A percentile compares a stretch with the other conserved stretches of the same genome.
phyloP scores from a whole-genome alignment of 768 basidiomycete genomes.

The Nidula microcarpa region DNA sequence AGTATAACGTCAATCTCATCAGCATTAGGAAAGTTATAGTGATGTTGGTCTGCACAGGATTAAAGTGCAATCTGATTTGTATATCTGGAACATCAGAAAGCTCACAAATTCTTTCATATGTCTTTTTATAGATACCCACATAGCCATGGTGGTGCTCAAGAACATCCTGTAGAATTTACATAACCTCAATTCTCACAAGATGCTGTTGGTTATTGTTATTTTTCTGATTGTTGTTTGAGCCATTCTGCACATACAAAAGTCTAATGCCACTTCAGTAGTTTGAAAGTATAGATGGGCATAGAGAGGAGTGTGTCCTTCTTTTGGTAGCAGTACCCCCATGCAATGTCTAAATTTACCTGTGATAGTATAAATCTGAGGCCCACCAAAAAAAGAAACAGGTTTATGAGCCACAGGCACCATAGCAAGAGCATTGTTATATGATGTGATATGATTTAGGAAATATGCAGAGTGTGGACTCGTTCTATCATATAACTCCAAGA shows the following conservation, averaged over 20 bases:
- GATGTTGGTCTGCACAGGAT: background rate
- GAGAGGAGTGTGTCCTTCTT: slow-evolving; percentile 8
- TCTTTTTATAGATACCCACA: background rate
- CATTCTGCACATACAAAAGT: slow-evolving; percentile 11
- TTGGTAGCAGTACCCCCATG: slow-evolving; percentile 25
- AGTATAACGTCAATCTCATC: background rate
- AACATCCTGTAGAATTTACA: slow-evolving; percentile 7
- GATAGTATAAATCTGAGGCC: slow-evolving; percentile 28
- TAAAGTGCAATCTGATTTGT: background rate
- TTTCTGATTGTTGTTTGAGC: slow-evolving; percentile 12
- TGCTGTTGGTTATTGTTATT: too few relatives aligned
- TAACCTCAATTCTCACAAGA: slow-evolving; percentile 10
- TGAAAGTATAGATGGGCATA: slow-evolving; percentile 38
- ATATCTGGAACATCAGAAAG: background rate
- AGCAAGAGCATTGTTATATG: slow-evolving; percentile 38
- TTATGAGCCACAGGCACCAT: slow-evolving; percentile 32
- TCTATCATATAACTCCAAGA: slow-evolving; percentile 14
- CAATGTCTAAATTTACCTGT: slow-evolving; percentile 31
- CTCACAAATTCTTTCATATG: background rate
- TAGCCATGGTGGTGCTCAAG: background rate
- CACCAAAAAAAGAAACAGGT: slow-evolving; percentile 23
- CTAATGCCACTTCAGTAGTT: slow-evolving; percentile 30
- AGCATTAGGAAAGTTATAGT: background rate
- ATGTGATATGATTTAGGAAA: slow-evolving; percentile 32
- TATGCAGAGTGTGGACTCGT: slow-evolving; percentile 4